phyloP scores from a whole-genome alignment of 257 asterid genomes.

The Anisodus acutangulus region DNA sequence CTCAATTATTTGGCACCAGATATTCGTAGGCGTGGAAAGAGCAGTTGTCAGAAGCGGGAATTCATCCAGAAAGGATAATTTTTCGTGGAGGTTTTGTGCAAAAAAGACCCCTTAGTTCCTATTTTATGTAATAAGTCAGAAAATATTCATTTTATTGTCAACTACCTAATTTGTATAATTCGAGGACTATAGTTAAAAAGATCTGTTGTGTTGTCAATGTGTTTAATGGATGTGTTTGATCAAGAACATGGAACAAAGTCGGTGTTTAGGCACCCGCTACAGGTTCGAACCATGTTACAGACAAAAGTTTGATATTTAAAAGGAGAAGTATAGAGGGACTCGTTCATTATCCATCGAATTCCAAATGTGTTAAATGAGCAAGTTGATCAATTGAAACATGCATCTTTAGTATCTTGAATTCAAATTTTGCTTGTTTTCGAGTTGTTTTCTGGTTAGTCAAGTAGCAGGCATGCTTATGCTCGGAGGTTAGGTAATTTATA shows the following conservation, averaged over 20 bases:
- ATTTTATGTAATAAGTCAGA: slow-evolving; percentile 27
- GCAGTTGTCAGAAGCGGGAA: background rate
- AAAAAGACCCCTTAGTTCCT: slow-evolving; percentile 23
- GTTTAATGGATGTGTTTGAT: background rate
- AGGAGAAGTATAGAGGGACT: background rate
- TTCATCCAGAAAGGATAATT: background rate
- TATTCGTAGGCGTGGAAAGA: background rate
- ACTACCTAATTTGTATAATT: slow-evolving; percentile 8
- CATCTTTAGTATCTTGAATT: background rate
- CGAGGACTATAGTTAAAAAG: too few relatives aligned
- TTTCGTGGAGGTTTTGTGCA: background rate
- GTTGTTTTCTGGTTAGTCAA: background rate
- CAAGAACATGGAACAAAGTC: background rate
- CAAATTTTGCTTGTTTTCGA: background rate
- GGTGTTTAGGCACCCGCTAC: too few relatives aligned
- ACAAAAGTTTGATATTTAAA: too few relatives aligned
- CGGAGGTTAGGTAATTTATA: background rate
- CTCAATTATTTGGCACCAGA: background rate
- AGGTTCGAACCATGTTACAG: too few relatives aligned
- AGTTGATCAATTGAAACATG: background rate
- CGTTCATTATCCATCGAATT: too few relatives aligned
- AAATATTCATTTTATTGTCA: background rate
- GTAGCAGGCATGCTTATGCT: background rate
- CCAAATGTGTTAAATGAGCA: background rate
- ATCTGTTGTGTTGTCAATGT: background rate